Conservation (phyloP, 2,329 filamentous ascomycete species). For the Cladosporium sp. region DNA sequence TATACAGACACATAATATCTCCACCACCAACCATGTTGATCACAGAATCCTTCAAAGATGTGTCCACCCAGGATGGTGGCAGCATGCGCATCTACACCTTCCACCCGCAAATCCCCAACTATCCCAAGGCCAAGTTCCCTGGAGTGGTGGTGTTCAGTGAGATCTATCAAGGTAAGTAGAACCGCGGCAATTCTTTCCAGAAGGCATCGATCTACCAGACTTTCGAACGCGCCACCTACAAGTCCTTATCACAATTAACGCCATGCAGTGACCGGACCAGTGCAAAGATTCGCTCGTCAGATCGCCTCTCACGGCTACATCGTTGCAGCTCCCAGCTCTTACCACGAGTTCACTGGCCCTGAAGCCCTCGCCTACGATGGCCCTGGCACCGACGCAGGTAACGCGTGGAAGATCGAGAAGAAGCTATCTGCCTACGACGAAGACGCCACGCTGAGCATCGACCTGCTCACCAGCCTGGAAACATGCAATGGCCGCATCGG, state of each 20-base stretch:
- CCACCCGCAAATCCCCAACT: constrained; percentile 77
- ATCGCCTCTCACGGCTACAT: constrained; percentile 93
- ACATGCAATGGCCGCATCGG: constrained; percentile 69
- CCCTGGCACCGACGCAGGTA: constrained; percentile 81
- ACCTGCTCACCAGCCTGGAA: constrained; percentile 36
- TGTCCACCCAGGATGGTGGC: constrained; percentile 55
- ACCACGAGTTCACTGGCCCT: constrained; percentile 87
- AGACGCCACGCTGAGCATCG: constrained; percentile 44
- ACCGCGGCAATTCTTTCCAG: background rate
- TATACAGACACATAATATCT: background rate
- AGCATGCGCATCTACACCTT: constrained; percentile 75
- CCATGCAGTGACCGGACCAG: constrained; percentile 74
- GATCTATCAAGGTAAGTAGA: constrained; percentile 78
- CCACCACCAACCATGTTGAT: constrained; percentile 52
- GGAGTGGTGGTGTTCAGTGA: constrained; percentile 87
- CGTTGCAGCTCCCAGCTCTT: constrained; percentile 82
- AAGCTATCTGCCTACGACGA: constrained; percentile 79
- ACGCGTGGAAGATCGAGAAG: constrained; percentile 76
- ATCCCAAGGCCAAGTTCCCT: constrained; percentile 84
- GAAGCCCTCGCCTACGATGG: constrained; percentile 81
- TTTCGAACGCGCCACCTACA: too few species aligned
- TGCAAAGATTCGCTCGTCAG: constrained; percentile 82
- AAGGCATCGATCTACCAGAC: background rate
- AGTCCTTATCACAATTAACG: background rate
- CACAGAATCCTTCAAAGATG: constrained; percentile 55